Percentiles rank a stretch among this genome's conserved stretches.
phyloP scores from a whole-genome alignment of 1,284 basidiomycete species.

The Marasmius fiardii region DNA sequence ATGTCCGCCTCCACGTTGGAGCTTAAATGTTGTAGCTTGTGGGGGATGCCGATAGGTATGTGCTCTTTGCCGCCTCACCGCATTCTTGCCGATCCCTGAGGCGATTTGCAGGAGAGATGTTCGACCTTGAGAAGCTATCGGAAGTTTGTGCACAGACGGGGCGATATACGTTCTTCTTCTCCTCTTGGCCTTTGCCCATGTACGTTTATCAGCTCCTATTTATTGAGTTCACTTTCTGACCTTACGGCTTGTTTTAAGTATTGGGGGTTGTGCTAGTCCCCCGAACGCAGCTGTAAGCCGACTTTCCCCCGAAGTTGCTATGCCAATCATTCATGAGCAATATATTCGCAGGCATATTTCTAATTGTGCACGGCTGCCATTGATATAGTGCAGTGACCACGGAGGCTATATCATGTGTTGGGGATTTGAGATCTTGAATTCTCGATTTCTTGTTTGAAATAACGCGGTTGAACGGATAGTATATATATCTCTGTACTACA shows the following conservation, averaged over 20 bases:
- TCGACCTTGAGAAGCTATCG: constrained; percentile 63
- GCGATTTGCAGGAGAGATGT: constrained; percentile 52
- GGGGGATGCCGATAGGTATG: constrained; percentile 70
- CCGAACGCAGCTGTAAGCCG: constrained; percentile 64
- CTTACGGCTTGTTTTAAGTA: constrained; percentile 28
- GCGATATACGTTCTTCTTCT: constrained; percentile 69
- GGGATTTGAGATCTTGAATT: too few species aligned
- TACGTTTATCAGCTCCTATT: constrained; percentile 28
- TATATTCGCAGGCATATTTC: constrained; percentile 10
- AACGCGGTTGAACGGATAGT: too few species aligned
- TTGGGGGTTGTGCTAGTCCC: constrained; percentile 65
- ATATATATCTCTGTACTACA: too few species aligned
- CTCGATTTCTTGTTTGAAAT: too few species aligned
- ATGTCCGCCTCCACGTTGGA: neutral
- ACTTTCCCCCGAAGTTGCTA: neutral
- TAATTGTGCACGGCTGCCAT: too few species aligned
- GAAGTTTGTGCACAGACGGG: constrained; percentile 52
- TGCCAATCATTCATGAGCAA: neutral
- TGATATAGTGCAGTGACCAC: too few species aligned
- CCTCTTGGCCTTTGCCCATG: constrained; percentile 73
- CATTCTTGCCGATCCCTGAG: constrained; percentile 4
- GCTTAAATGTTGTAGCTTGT: constrained; percentile 37
- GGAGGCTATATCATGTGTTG: too few species aligned
- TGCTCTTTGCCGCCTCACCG: constrained; percentile 4
- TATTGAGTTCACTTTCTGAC: neutral